Evolutionary conservation across 306 rosid genomes (phyloP), one percentile per base, ranked within the genome.

Genomic region (Sindora glabra): DNA sequence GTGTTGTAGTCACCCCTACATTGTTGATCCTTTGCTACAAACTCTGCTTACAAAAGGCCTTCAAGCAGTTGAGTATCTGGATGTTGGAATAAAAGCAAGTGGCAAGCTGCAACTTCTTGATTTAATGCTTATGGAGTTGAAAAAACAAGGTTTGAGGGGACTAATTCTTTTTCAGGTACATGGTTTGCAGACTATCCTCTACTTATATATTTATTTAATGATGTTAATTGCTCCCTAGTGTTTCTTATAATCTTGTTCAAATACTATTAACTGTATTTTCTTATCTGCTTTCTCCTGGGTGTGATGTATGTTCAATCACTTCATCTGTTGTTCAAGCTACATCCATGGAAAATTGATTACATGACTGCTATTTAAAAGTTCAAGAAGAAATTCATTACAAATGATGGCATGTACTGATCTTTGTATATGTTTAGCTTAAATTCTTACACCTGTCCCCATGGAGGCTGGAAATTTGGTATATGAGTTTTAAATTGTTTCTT

Each of bases 81-180:
- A 66, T 55, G 75, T 82, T 72, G 99, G 76, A 49, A 69, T 84
- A 71, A 75, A 86, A 80, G 89, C 94, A 67, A 81, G 96, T 54
- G 96, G 94, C 55, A 92, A 92, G 84, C 80, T 92, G 68, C 94
- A 74, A 68, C 79, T 88, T 74, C 99, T 92, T 66, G 95, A 86
- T 74, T 68, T 73, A 73, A 81, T 92, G 95, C 94, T 92, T 56
- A 56, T 8, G 68, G 94, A 89, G 78, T 76, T 89, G 63, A 82
- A 65, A 56, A 77, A 80, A 37, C 77, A 45, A 62, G 78, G 79
- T 48, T 67, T 79, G 37, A 76, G 95, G 71, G 90, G 49, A 24
- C 79, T 92, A 5, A 42, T 92, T 62, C 89, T 92, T 68, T 86
- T 79, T 63, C 92, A 88, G 96, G 98, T 88, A 81, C 42, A 7